phyloP scores from a whole-genome alignment of 2,329 filamentous ascomycete genomes.

The Xylariaceae sp. region DNA sequence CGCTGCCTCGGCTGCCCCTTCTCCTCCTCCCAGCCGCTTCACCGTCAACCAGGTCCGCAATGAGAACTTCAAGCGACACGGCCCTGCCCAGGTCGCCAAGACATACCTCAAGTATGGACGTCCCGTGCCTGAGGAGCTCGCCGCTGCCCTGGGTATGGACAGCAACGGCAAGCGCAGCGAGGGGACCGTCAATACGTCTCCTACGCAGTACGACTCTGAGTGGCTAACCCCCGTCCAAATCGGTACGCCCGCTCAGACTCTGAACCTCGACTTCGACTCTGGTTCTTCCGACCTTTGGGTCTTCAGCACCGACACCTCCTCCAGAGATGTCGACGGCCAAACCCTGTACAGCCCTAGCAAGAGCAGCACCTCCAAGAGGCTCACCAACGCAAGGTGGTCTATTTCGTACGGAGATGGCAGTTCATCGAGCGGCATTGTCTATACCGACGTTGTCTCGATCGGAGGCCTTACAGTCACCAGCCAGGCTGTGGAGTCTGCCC shows the following conservation, averaged over 20 bases:
- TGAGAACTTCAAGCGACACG: constrained; percentile 26
- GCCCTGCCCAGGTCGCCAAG: constrained; percentile 30
- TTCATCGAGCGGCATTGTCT: constrained; percentile 39
- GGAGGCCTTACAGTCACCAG: constrained; percentile 22
- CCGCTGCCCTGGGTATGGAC: constrained; percentile 16
- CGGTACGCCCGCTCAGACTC: constrained; percentile 34
- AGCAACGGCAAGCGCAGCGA: constrained; percentile 21
- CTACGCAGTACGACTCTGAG: constrained; percentile 28
- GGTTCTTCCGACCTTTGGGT: constrained; percentile 40
- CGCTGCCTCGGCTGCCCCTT: constrained; percentile 24
- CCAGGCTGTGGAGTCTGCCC: constrained; percentile 37
- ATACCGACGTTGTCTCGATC: constrained; percentile 34
- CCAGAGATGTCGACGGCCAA: constrained; percentile 29
- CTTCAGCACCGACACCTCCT: constrained; percentile 29
- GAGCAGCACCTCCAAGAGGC: constrained; percentile 29
- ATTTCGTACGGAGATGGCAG: constrained; percentile 36
- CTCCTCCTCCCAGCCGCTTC: constrained; percentile 25
- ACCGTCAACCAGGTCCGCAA: constrained; percentile 29
- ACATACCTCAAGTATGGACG: constrained; percentile 32
- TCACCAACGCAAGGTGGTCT: constrained; percentile 27
- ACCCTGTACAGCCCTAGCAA: constrained; percentile 30
- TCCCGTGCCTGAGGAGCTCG: constrained; percentile 25
- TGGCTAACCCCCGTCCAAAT: constrained; percentile 36
- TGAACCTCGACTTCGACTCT: constrained; percentile 38
- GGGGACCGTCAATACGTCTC: constrained; percentile 20